Base-by-base conservation (phyloP, 1,139 yeast species). In the Pichia sp. region DNA sequence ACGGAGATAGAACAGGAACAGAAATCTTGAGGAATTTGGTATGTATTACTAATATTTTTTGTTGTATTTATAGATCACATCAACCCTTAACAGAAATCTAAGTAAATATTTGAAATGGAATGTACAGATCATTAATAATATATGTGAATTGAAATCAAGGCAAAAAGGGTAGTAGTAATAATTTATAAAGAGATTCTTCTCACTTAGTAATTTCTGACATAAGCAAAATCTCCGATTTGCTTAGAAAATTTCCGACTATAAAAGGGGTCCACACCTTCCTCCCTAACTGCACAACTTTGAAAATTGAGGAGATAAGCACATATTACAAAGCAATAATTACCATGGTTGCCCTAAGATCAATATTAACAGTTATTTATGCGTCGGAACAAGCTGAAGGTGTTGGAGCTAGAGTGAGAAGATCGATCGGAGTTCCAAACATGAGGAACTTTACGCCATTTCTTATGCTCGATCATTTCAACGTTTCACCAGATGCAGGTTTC, bases 301-400 rank as follows among this genome's bases (percentile, higher is more conserved):
- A n/a, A n/a, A n/a, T n/a, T n/a, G n/a, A n/a, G n/a, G n/a, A n/a
- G n/a, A n/a, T n/a, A n/a, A n/a, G n/a, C n/a, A n/a, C n/a, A n/a
- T n/a, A n/a, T 10, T n/a, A 24, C 21, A 22, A 2, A n/a, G 14
- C 2, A 17, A 11, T 15, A 15, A 11, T 6, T 23, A 25, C 5
- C 10, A 41, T 39, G 42, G 45, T 40, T 26, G 30, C 42, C n/a
- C 15, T 40, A 7, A 72, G 91, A 69, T 62, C 80, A 10, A 71
- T 85, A 46, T 61, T 71, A 34, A 78, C 76, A 56, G 67, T 74
- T 36, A 70, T 84, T 50, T 64, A 73, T 45, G 91, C 93, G 24
- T 56, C 73, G 39, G 88, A 84, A 55, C 89, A 83, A 59, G 69
- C 82, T 15, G 96, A 86, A 64, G 96, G 96, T 49, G 91, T 71